phyloP scores from a whole-genome alignment of 2,329 filamentous ascomycete genomes.

The Cladosporium sp. region DNA sequence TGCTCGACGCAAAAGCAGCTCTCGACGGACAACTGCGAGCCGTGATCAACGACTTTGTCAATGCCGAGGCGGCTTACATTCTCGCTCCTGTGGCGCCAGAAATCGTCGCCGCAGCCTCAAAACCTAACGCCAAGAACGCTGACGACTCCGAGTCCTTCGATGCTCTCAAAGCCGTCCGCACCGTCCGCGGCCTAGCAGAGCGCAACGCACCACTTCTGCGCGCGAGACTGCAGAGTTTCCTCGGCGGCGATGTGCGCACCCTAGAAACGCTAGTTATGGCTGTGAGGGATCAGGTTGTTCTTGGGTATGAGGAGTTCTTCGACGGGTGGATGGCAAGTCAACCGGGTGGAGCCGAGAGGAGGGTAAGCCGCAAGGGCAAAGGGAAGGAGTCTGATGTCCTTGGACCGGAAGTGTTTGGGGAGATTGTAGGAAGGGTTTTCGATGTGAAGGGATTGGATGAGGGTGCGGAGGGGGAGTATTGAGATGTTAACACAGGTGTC shows the following conservation, averaged over 20 bases:
- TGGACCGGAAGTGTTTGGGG: constrained; percentile 61
- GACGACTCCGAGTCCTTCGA: constrained; percentile 22
- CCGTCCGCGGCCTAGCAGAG: constrained; percentile 52
- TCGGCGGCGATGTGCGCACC: constrained; percentile 58
- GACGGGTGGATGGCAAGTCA: constrained; percentile 44
- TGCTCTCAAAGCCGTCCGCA: constrained; percentile 32
- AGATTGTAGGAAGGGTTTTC: constrained; percentile 59
- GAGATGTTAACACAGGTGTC: background rate
- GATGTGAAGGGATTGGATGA: constrained; percentile 16
- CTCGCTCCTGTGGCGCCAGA: constrained; percentile 7
- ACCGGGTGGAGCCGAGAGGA: constrained; percentile 28
- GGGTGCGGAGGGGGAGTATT: background rate
- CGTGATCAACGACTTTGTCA: constrained; percentile 65
- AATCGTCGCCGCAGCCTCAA: background rate
- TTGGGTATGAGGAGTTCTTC: constrained; percentile 62
- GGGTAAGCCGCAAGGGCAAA: constrained; percentile 51
- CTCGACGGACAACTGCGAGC: constrained; percentile 59
- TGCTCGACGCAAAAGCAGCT: constrained; percentile 67
- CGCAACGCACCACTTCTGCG: constrained; percentile 55
- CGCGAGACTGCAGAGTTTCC: constrained; percentile 56
- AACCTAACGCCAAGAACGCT: background rate
- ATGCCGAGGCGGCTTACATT: constrained; percentile 54
- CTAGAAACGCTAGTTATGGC: constrained; percentile 63
- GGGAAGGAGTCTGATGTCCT: constrained; percentile 59
- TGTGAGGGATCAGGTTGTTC: constrained; percentile 59